Conservation (phyloP, 2,329 filamentous ascomycete genomes). For the Madurella mycetomatis region DNA sequence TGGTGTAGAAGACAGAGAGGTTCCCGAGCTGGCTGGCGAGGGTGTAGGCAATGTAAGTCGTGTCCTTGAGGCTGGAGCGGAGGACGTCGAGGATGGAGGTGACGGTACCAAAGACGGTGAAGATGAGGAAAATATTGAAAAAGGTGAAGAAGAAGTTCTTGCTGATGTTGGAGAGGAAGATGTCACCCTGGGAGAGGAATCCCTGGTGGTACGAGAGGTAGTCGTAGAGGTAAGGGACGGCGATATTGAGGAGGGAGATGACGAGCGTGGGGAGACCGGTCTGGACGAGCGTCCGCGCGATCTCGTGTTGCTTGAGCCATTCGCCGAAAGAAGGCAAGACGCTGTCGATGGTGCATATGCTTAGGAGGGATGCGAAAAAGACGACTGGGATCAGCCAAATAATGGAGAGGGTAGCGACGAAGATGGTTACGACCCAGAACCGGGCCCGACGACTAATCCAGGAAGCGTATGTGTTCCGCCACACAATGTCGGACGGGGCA, state of each 20-base stretch:
- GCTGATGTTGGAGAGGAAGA: slow-evolving; percentile 90
- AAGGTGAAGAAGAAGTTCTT: slow-evolving; percentile 99
- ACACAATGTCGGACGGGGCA: slow-evolving; percentile 87
- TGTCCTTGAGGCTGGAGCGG: slow-evolving; percentile 70
- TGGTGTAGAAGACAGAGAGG: slow-evolving; percentile 81
- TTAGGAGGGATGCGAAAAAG: slow-evolving; percentile 72
- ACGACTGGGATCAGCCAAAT: slow-evolving; percentile 84
- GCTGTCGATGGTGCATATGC: slow-evolving; percentile 72
- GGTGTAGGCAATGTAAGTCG: slow-evolving; percentile 68
- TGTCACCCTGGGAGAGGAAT: slow-evolving; percentile 90
- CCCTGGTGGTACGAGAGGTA: slow-evolving; percentile 88
- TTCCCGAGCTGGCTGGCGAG: slow-evolving; percentile 71
- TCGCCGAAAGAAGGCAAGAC: slow-evolving; percentile 67
- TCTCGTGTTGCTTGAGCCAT: slow-evolving; percentile 61
- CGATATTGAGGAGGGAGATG: slow-evolving; percentile 80
- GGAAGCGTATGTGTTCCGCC: slow-evolving; percentile 85
- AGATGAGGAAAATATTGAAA: slow-evolving; percentile 97
- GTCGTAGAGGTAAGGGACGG: slow-evolving; percentile 91
- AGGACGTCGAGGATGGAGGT: slow-evolving; percentile 69
- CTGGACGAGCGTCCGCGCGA: slow-evolving; percentile 72
- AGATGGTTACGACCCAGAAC: slow-evolving; percentile 76
- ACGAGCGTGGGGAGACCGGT: slow-evolving; percentile 83
- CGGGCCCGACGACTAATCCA: slow-evolving; percentile 68
- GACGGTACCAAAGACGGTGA: slow-evolving; percentile 82
- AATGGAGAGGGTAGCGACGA: slow-evolving; percentile 78